phyloP scores from a whole-genome alignment of 2,329 filamentous ascomycete species.

The Sporothrix schenckii region DNA sequence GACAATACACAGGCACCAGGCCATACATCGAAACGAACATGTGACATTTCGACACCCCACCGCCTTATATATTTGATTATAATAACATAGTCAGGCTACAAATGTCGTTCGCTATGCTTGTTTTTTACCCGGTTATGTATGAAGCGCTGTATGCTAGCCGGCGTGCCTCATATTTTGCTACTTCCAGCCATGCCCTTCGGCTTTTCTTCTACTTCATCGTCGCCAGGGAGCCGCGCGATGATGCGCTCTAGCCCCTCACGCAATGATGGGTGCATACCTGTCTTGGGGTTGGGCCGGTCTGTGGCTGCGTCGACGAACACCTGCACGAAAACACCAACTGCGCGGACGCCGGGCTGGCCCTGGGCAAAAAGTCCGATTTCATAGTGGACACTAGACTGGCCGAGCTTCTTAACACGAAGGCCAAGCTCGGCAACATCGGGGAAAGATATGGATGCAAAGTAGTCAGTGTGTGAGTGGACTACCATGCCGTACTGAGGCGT shows the following conservation, averaged over 20 bases:
- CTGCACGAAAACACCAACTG: conserved; percentile 83
- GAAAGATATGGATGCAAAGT: conserved; percentile 78
- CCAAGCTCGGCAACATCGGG: conserved; percentile 81
- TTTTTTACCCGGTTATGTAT: neutral
- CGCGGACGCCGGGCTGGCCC: conserved; percentile 72
- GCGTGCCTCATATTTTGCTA: conserved; percentile 18
- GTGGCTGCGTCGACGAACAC: conserved; percentile 81
- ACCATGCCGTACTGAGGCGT: conserved; percentile 79
- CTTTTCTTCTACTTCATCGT: conserved; percentile 24
- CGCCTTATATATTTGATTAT: neutral
- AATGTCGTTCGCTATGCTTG: too few species aligned
- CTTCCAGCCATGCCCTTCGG: neutral
- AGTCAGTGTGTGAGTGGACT: conserved; percentile 83
- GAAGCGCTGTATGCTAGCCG: neutral
- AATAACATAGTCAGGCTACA: too few species aligned
- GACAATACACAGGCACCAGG: neutral
- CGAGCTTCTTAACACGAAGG: conserved; percentile 79
- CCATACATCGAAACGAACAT: neutral
- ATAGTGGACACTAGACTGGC: conserved; percentile 84
- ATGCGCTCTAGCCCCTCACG: conserved; percentile 63
- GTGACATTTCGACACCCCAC: neutral
- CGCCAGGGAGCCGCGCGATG: conserved; percentile 41
- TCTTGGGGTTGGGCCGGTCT: conserved; percentile 63
- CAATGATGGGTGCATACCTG: conserved; percentile 64
- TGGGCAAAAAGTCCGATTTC: conserved; percentile 85